Conservation (phyloP, 169 alveolate genomes). For the Plasmodium adleri region DNA sequence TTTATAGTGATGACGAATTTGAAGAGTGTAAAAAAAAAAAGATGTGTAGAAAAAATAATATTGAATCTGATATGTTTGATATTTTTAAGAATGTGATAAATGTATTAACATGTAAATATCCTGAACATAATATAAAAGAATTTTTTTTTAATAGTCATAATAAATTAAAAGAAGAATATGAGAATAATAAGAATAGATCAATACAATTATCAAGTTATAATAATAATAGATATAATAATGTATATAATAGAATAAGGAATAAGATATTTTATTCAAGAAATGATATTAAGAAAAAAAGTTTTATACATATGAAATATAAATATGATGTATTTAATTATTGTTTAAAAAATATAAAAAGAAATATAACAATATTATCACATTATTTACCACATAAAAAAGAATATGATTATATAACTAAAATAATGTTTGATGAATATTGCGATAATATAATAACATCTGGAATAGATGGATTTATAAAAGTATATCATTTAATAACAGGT, state of each 20-base stretch:
- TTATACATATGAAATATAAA: slow-evolving; percentile 8
- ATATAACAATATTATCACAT: slow-evolving; percentile 64
- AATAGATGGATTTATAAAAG: slow-evolving; percentile 69
- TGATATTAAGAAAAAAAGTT: slow-evolving; percentile 28
- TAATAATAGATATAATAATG: slow-evolving; percentile 25
- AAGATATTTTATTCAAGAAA: slow-evolving; percentile 30
- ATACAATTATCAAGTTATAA: slow-evolving; percentile 58
- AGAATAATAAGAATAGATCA: slow-evolving; percentile 24
- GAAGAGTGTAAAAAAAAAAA: background rate
- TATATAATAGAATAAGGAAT: slow-evolving; percentile 35
- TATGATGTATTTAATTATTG: slow-evolving; percentile 45
- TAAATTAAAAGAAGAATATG: slow-evolving; percentile 65
- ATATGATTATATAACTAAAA: slow-evolving; percentile 48
- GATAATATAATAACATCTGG: slow-evolving; percentile 66
- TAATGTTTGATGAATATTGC: slow-evolving; percentile 28
- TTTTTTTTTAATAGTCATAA: slow-evolving; percentile 74
- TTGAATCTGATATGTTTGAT: slow-evolving; percentile 66
- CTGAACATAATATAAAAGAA: slow-evolving; percentile 52
- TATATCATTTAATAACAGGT: slow-evolving; percentile 54
- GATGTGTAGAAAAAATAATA: slow-evolving; percentile 7
- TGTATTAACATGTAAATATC: slow-evolving; percentile 59
- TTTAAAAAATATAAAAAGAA: slow-evolving; percentile 55
- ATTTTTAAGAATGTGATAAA: slow-evolving; percentile 63
- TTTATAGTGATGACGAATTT: background rate
- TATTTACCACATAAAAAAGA: slow-evolving; percentile 58